Conservation (phyloP, 73 alveolate species). For the Paramecium caudatum region DNA sequence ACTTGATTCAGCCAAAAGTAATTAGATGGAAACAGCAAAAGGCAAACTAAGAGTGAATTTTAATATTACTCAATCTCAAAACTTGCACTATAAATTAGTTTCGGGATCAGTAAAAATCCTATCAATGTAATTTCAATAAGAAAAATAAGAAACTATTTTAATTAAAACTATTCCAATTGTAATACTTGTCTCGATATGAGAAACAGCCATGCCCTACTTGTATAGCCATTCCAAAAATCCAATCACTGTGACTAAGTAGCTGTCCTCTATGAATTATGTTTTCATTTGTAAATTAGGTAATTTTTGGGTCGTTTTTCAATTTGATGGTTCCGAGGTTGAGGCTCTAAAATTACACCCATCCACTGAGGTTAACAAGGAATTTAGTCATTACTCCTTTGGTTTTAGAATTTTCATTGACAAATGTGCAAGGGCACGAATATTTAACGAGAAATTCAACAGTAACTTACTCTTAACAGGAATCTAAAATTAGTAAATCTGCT, state of each 20-base stretch:
- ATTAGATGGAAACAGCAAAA: not conserved
- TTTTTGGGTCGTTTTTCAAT: constrained; percentile 46
- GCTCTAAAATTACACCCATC: constrained; percentile 27
- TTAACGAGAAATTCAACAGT: not conserved
- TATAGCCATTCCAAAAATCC: constrained; percentile 46
- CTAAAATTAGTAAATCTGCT: constrained; percentile 49
- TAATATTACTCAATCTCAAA: not conserved
- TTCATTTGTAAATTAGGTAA: constrained; percentile 7
- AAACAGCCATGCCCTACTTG: constrained; percentile 41
- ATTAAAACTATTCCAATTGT: constrained; percentile 20
- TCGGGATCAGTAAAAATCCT: not conserved
- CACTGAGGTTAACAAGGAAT: constrained; percentile 1
- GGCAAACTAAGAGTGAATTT: constrained; percentile 2
- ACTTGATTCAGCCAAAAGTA: not conserved
- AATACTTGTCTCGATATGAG: not conserved
- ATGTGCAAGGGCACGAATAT: constrained; percentile 21
- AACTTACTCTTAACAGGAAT: constrained; percentile 31
- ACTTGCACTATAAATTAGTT: not conserved
- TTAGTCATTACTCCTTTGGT: constrained; percentile 11
- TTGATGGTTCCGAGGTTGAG: not conserved
- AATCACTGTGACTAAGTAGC: not conserved
- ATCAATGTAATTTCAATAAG: not conserved
- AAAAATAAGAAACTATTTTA: constrained; percentile 5
- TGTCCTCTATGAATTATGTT: constrained; percentile 35
- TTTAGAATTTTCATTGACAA: not conserved